These are phyloP conservation scores for Didymella glomerata DNA, from an alignment of 2,329 filamentous ascomycete species.

Conservation along the genomic window DNA sequence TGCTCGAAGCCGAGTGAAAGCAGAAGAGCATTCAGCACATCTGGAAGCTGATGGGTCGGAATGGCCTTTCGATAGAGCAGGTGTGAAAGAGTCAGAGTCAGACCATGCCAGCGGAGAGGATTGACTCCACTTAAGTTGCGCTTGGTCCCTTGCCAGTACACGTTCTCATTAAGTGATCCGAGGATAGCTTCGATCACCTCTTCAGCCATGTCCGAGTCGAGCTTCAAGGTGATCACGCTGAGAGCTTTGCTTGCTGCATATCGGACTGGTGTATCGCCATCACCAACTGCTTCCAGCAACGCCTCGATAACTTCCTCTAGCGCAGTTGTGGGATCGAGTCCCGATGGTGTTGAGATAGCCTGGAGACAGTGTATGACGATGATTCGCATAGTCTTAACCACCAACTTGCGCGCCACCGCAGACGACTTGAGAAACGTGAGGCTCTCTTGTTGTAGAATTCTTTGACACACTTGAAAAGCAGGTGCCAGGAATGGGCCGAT, in stretches of 20 bases:
- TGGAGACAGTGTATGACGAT: constrained; percentile 72
- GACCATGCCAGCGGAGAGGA: constrained; percentile 87
- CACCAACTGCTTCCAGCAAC: constrained; percentile 78
- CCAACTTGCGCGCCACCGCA: constrained; percentile 79
- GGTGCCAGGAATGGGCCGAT: constrained; percentile 71
- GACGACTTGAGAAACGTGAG: constrained; percentile 70
- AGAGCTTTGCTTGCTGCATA: constrained; percentile 92
- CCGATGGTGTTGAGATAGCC: constrained; percentile 35
- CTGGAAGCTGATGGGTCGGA: constrained; percentile 72
- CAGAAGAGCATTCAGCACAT: constrained; percentile 79
- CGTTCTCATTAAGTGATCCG: constrained; percentile 69
- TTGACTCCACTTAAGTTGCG: constrained; percentile 79
- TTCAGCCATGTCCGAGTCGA: constrained; percentile 80
- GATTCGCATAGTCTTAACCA: constrained; percentile 85
- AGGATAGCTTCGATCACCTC: constrained; percentile 90
- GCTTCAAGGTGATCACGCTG: constrained; percentile 82
- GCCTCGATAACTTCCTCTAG: constrained; percentile 84
- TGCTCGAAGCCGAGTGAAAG: constrained; percentile 89
- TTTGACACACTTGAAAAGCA: constrained; percentile 72
- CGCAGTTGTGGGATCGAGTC: constrained; percentile 51
- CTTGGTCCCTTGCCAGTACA: constrained; percentile 63
- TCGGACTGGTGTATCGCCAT: constrained; percentile 90
- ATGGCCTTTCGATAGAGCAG: constrained; percentile 85
- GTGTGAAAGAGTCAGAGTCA: constrained; percentile 87
- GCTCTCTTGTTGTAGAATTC: constrained; percentile 63